Percentiles rank a stretch among this genome's conserved stretches.
Conservation (phyloP, 2,329 filamentous ascomycete species). For the Microcyclosporella mali region DNA sequence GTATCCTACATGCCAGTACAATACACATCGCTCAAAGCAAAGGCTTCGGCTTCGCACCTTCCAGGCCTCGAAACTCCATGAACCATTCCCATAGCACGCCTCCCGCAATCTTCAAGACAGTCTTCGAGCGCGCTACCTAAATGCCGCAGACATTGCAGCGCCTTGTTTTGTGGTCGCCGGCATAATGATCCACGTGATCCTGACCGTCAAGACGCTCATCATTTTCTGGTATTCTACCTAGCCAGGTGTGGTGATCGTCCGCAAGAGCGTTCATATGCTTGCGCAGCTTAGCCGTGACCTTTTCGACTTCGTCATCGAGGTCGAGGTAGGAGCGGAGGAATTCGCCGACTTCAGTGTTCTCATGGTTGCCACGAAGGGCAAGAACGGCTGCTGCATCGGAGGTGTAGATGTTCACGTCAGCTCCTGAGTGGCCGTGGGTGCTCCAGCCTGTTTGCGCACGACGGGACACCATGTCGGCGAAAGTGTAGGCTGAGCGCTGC, state of each 20-base stretch:
- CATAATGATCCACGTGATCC: slow-evolving; percentile 37
- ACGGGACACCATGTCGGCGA: slow-evolving; percentile 80
- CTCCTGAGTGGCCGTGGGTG: slow-evolving; percentile 80
- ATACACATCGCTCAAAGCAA: background rate
- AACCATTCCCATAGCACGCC: slow-evolving; percentile 3
- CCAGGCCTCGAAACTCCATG: slow-evolving; percentile 5
- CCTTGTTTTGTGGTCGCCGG: slow-evolving; percentile 26
- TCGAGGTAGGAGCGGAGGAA: slow-evolving; percentile 75
- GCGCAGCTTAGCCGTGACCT: slow-evolving; percentile 68
- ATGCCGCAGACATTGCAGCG: slow-evolving; percentile 18
- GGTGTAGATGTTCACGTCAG: slow-evolving; percentile 95
- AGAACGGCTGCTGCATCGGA: slow-evolving; percentile 60
- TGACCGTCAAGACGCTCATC: slow-evolving; percentile 42
- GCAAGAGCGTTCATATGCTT: slow-evolving; percentile 43
- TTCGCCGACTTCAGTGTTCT: slow-evolving; percentile 85
- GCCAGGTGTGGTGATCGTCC: slow-evolving; percentile 36
- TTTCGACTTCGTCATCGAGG: slow-evolving; percentile 73
- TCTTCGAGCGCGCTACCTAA: slow-evolving; percentile 9
- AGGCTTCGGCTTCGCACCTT: background rate
- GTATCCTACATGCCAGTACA: background rate
- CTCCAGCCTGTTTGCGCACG: slow-evolving; percentile 89
- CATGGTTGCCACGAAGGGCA: slow-evolving; percentile 73
- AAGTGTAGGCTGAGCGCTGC: slow-evolving; percentile 52
- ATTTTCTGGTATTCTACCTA: slow-evolving; percentile 38
- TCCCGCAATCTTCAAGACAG: slow-evolving; percentile 5